phyloP scores from a whole-genome alignment of 257 asterid genomes.

The Paulownia fortunei region DNA sequence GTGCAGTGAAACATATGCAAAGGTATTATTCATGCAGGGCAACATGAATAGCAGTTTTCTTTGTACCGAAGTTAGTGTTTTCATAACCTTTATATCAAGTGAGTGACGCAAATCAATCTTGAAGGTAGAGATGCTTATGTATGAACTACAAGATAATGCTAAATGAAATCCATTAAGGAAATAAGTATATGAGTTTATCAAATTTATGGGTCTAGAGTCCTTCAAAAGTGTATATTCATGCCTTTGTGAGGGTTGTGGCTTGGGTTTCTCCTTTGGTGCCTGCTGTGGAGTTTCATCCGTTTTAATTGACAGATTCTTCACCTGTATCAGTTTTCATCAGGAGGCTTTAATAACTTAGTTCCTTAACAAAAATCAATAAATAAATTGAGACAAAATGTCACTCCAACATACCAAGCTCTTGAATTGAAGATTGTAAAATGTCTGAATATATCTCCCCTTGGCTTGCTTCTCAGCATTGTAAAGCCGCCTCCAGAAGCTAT shows the following conservation, averaged over 20 bases:
- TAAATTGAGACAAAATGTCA: neutral
- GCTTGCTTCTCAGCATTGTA: slow-evolving; percentile 69
- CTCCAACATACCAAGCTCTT: slow-evolving; percentile 65
- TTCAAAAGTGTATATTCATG: slow-evolving; percentile 25
- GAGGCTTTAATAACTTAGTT: neutral
- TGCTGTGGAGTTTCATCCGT: slow-evolving; percentile 59
- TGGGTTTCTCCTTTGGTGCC: slow-evolving; percentile 54
- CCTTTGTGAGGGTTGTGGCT: slow-evolving; percentile 54
- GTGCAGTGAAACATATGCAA: too few relatives aligned
- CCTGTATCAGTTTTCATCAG: slow-evolving; percentile 46
- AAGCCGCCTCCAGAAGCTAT: slow-evolving; percentile 80
- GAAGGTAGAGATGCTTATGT: neutral
- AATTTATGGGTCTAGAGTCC: neutral
- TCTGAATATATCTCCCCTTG: slow-evolving; percentile 71
- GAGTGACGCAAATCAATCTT: neutral
- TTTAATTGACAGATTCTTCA: slow-evolving; percentile 49
- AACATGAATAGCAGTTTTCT: too few relatives aligned
- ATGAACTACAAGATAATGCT: too few relatives aligned
- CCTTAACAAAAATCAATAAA: neutral
- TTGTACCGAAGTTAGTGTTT: too few relatives aligned
- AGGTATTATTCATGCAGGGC: too few relatives aligned
- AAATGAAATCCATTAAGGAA: neutral
- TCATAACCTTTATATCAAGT: too few relatives aligned
- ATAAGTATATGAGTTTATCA: neutral
- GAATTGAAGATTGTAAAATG: slow-evolving; percentile 77